Evolutionary conservation across 1,139 yeast genomes (phyloP).

Genomic region (Yamadazyma trypodendri): DNA sequence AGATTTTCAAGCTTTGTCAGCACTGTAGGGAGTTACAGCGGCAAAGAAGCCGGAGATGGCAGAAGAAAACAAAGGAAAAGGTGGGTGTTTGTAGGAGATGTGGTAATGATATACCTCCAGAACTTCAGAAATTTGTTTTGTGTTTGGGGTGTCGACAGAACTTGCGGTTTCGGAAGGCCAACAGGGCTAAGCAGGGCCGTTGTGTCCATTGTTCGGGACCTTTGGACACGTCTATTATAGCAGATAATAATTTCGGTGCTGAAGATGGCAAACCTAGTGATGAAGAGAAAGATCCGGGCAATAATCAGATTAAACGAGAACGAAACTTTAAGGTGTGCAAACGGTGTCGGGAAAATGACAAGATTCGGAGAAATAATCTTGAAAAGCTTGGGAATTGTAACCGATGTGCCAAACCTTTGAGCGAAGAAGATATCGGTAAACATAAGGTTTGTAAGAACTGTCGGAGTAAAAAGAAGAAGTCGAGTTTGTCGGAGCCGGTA

Average conservation of each 20-base stretch:
- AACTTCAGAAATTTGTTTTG: constrained; percentile 51
- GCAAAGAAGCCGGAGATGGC: constrained; percentile 64
- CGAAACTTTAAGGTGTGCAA: constrained; percentile 58
- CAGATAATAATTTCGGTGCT: constrained; percentile 15
- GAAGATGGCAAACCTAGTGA: constrained; percentile 4
- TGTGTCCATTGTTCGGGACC: constrained; percentile 72
- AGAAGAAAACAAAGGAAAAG: constrained; percentile 56
- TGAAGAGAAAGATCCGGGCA: constrained; percentile 2
- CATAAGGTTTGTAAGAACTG: constrained; percentile 58
- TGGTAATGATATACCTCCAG: constrained; percentile 52
- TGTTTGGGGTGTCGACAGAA: constrained; percentile 60
- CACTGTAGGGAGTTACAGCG: constrained; percentile 66
- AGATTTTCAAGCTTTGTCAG: constrained; percentile 55
- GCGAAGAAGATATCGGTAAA: constrained; percentile 43
- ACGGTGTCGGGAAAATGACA: constrained; percentile 62
- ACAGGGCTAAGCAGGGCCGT: constrained; percentile 59
- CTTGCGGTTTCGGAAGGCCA: constrained; percentile 54
- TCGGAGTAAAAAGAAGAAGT: constrained; percentile 51
- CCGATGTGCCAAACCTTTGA: constrained; percentile 54
- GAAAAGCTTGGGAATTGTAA: constrained; percentile 62
- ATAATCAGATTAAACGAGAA: constrained; percentile 13
- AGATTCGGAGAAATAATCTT: constrained; percentile 51
- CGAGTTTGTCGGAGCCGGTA: constrained; percentile 6
- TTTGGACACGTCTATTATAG: constrained; percentile 43
- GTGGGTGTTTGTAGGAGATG: constrained; percentile 66